These are phyloP conservation scores for Tagetes erecta DNA, from an alignment of 129 eudicot genomes.

Conservation along the genomic window DNA sequence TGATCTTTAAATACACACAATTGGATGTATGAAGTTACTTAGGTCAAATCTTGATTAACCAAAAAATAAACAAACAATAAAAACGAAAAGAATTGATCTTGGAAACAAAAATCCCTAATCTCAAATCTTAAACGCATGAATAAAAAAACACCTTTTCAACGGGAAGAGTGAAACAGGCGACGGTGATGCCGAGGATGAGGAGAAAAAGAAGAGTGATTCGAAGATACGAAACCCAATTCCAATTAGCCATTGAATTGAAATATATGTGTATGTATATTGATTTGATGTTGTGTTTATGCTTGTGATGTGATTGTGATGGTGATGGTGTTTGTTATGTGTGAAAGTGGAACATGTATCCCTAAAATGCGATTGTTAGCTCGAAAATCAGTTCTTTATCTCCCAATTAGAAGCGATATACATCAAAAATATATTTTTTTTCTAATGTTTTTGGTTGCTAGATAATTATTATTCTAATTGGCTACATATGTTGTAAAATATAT, in stretches of 20 bases:
- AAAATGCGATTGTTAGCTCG: background rate
- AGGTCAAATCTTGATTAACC: background rate
- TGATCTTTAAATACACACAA: background rate
- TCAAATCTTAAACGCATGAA: background rate
- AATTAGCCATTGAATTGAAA: slow-evolving; percentile 1
- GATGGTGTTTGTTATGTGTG: slow-evolving; percentile 1
- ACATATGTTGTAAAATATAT: no score
- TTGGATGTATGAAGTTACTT: background rate
- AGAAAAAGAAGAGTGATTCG: slow-evolving; percentile 43
- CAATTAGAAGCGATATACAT: background rate
- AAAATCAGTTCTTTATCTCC: slow-evolving; percentile 1
- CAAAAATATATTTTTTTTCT: background rate
- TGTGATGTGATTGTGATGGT: no score
- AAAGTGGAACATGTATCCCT: background rate
- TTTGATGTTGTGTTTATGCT: background rate
- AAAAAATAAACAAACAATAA: background rate
- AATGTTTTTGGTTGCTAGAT: background rate
- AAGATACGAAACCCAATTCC: slow-evolving; percentile 52
- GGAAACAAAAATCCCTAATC: background rate
- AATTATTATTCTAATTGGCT: no score
- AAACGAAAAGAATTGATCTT: slow-evolving; percentile 11
- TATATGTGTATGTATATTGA: background rate
- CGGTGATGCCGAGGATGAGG: slow-evolving; percentile 58
- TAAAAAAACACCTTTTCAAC: slow-evolving; percentile 55
- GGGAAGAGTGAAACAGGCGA: slow-evolving; percentile 78